Conservation (phyloP, 2,329 filamentous ascomycete genomes). For the Nannizzia gypsea region DNA sequence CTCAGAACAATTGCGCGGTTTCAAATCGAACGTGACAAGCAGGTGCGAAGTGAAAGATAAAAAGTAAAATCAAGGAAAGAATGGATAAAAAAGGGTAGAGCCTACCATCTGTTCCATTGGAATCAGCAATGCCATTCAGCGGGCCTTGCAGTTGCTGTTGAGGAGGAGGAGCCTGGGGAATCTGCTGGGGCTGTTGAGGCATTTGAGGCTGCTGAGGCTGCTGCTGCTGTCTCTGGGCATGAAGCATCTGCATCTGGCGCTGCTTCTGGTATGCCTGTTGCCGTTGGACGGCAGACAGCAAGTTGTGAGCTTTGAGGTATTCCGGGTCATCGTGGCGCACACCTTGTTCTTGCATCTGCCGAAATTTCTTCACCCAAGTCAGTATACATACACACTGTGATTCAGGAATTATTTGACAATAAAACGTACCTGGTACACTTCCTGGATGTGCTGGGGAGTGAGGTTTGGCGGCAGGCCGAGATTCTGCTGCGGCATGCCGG, state of each 20-base stretch:
- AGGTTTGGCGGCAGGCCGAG: slow-evolving; percentile 53
- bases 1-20: slow-evolving; percentile 17
- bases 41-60: slow-evolving; percentile 5
- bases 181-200: slow-evolving; percentile 35
- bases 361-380: slow-evolving; percentile 55
- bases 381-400: neutral
- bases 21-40: neutral
- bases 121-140: slow-evolving; percentile 27
- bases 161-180: neutral
- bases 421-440: slow-evolving; percentile 45
- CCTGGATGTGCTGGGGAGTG: slow-evolving; percentile 66
- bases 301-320: slow-evolving; percentile 66
- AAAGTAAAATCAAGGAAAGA: slow-evolving; percentile 7
- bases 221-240: slow-evolving; percentile 33
- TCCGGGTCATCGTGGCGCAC: slow-evolving; percentile 75
- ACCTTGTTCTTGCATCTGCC: slow-evolving; percentile 76
- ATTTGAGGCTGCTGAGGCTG: slow-evolving; percentile 38
- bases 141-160: slow-evolving; percentile 19
- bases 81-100: neutral
- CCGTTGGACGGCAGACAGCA: slow-evolving; percentile 59
- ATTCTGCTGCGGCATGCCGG: slow-evolving; percentile 51
- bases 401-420: neutral
- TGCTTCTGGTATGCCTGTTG: slow-evolving; percentile 49
- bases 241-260: slow-evolving; percentile 36
- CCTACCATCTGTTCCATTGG: slow-evolving; percentile 34